These are phyloP conservation scores for Leccinum subspadiceum DNA, from an alignment of 1,284 basidiomycete genomes.

Conservation along the genomic window DNA sequence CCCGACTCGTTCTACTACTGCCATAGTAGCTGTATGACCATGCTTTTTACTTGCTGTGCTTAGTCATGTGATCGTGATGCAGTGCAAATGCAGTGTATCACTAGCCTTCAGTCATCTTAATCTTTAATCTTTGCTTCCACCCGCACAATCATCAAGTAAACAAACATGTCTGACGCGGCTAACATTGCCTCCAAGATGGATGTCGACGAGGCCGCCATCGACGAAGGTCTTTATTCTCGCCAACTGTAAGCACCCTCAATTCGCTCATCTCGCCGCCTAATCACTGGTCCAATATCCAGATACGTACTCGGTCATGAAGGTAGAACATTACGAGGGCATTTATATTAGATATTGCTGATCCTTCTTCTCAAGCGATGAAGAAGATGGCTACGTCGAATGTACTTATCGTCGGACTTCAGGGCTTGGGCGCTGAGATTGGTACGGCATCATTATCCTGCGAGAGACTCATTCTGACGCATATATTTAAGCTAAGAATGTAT, in stretches of 20 bases:
- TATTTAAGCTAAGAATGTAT: conserved; percentile 89
- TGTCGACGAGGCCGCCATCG: conserved; percentile 79
- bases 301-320: conserved; percentile 97
- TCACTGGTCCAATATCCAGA: conserved; percentile 44
- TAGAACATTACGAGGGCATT: conserved; percentile 29
- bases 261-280: conserved; percentile 12
- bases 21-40: neutral
- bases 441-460: conserved; percentile 25
- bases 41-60: conserved; percentile 12
- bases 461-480: conserved; percentile 14
- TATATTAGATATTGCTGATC: conserved; percentile 7
- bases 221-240: conserved; percentile 93
- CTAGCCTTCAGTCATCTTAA: neutral
- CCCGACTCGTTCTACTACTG: too few relatives aligned
- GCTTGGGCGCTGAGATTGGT: conserved; percentile 97
- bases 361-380: conserved; percentile 81
- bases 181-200: conserved; percentile 68
- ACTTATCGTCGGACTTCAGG: conserved; percentile 90
- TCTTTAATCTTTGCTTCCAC: conserved; percentile 5
- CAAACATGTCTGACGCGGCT: conserved; percentile 49
- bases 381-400: conserved; percentile 98
- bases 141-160: conserved; percentile 4
- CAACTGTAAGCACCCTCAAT: conserved; percentile 72
- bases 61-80: conserved; percentile 26
- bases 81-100: neutral